Base-by-base conservation (phyloP, 345 rosid genomes). In the Linum usitatissimum region DNA sequence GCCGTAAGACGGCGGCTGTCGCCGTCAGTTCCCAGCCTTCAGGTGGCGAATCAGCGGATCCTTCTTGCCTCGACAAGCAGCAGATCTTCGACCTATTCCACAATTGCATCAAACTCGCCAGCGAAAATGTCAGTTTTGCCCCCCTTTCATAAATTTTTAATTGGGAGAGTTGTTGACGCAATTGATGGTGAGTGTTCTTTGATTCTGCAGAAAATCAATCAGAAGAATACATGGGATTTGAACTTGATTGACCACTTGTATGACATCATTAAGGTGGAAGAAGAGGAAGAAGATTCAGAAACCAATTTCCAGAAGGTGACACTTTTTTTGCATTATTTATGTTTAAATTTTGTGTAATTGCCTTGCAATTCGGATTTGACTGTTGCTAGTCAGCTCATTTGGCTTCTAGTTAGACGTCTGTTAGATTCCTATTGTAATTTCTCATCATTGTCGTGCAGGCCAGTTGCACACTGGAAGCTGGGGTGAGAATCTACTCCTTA, bases 391-490 rank as follows among this genome's bases (percentile, higher is more conserved):
- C 1, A 34, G 38, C 3, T 34, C 38, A 34, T 7, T 34, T 59
- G 18, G 18, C 36, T 31, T 34, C 6, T 9, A 28, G 38, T 31
- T 34, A 18, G 15, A 30, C 19, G 34, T n/a, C n/a, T 28, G n/a
- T 45, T 30, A 28, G 14, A 28, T 18, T 42, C 14, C 15, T 17
- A 45, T 5, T 7, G 14, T 45, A 45, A 45, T 45, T 45, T 15
- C 51, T 15, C 14, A 10, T 10, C 14, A 10, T 45, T 45, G n/a
- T n/a, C 10, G 51, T 73, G 38, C 73, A 92, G 97, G 98, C 98
- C 21, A 92, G 97, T 77, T 92, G 97, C 79, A 89, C 95, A 6
- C 79, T 92, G 73, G 98, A 92, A 81, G 96, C 98, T 65, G 98
- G 98, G 48, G 93, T 92, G 61, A 89, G 86, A 80, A 92, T 92